Evolutionary conservation across 345 rosid genomes (phyloP), one percentile per base, ranked within the genome.

Genomic region (Boechera divaricarpa): DNA sequence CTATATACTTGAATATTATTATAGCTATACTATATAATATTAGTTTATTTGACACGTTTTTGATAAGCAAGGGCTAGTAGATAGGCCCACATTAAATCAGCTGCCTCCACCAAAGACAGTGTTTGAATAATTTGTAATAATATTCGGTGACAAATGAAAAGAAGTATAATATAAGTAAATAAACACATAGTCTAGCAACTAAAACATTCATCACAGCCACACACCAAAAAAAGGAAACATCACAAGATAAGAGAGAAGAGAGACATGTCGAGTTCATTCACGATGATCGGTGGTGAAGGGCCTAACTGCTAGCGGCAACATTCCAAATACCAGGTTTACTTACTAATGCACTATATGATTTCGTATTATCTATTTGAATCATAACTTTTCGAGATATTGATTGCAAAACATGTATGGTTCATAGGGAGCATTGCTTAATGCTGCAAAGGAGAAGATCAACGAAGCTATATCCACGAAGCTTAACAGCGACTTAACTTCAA

Each of bases 401-500:
- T 47, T 36, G 31, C 21, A 33, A 45, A 33, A 33, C 8, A 3
- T 11, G 4, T 31, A 1, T 71, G 56, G 56, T 45, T 9, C 10
- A 63, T 76, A 87, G 93, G 81, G 74, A 68, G 52, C 21, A 1
- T 57, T 72, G 2, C 65, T 75, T 5, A 74, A 70, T 38, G 78
- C 59, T 4, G 63, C 83, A 1, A 81, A 74, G 69, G 80, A 13
- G 11, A 73, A 63, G 62, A 83, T 89, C 42, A 38, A 61, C 4
- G 81, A 80, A 26, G 87, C 70, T 5, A 86, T 91, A 41, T 62
- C 71, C 5, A 53, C 70, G 10, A 80, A 81, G 21, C 85, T 89
- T 26, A 84, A 87, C 48, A 5, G 82, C 12, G 49, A 78, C 18
- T 24, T 26, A 48, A 13, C 64, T 69, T 72, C 70, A 33, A 76